Evolutionary conservation across 257 asterid species (phyloP).

Genomic region (Nicotiana sylvestris): DNA sequence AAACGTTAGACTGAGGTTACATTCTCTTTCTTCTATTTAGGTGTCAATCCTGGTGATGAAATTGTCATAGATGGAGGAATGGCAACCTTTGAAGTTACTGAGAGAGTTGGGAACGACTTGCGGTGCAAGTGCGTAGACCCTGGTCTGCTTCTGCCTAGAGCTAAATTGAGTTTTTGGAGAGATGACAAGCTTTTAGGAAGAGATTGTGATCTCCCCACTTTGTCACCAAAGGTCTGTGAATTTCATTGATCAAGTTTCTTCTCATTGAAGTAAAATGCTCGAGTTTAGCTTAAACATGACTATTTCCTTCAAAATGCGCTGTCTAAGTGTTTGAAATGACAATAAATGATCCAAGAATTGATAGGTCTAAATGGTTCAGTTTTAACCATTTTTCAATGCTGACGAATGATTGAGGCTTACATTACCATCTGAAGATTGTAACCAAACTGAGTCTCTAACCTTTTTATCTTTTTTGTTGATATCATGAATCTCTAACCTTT

Average conservation of each 20-base stretch:
- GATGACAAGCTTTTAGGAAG: constrained; percentile 58
- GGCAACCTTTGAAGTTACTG: constrained; percentile 70
- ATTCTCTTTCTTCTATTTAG: constrained; percentile 23
- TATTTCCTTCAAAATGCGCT: neutral
- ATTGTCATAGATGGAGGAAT: constrained; percentile 86
- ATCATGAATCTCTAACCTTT: neutral
- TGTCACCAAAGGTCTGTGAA: constrained; percentile 50
- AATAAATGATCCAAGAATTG: neutral
- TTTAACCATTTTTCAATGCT: neutral
- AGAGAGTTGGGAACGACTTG: constrained; percentile 64
- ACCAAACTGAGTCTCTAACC: neutral
- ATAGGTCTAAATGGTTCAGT: neutral
- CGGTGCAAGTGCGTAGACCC: constrained; percentile 75
- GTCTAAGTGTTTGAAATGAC: neutral
- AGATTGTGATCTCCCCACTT: constrained; percentile 58
- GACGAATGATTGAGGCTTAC: neutral
- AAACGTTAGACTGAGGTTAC: neutral
- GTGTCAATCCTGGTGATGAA: constrained; percentile 67
- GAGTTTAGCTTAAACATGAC: neutral
- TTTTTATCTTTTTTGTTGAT: neutral
- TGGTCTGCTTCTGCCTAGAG: constrained; percentile 75
- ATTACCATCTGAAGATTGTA: neutral
- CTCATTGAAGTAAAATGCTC: neutral
- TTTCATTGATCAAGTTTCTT: neutral
- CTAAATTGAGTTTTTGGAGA: constrained; percentile 85